Evolutionary conservation across 1,284 basidiomycete species (phyloP).

Genomic region (Marasmius sp.): DNA sequence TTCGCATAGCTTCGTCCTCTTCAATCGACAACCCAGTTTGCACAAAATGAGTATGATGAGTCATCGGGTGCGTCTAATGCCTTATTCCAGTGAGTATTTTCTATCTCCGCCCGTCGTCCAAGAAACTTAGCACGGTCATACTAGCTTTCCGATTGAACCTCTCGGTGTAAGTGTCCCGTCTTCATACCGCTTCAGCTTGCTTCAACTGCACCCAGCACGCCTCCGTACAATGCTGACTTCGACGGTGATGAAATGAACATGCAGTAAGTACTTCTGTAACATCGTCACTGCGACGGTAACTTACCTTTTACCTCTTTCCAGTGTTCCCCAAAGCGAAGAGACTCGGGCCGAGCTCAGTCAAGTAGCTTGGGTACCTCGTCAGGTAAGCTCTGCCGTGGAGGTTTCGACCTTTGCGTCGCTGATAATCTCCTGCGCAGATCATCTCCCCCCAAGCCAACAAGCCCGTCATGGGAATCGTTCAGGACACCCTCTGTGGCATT

Average conservation of each 20-base stretch:
- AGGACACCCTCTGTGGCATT: conserved; percentile 97
- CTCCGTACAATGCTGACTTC: conserved; percentile 96
- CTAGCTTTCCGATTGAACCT: conserved; percentile 94
- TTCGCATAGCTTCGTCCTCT: conserved; percentile 78
- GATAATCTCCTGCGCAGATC: conserved; percentile 49
- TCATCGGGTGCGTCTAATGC: conserved; percentile 97
- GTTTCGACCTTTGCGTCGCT: not conserved
- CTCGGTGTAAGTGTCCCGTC: conserved; percentile 74
- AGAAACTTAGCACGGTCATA: conserved; percentile 8
- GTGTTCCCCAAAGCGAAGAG: conserved; percentile 97
- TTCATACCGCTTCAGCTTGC: conserved; percentile 11
- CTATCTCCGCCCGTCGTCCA: not conserved
- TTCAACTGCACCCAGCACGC: conserved; percentile 53
- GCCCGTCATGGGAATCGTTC: conserved; percentile 99
- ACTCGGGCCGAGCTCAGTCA: conserved; percentile 98
- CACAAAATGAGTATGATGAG: conserved; percentile 99
- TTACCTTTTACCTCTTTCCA: conserved; percentile 28
- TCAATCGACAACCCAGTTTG: conserved; percentile 97
- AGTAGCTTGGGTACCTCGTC: conserved; percentile 98
- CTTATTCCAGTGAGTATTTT: conserved; percentile 87
- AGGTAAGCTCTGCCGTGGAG: conserved; percentile 49
- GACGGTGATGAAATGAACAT: conserved; percentile 99
- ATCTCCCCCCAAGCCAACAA: conserved; percentile 99
- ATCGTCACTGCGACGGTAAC: conserved; percentile 6
- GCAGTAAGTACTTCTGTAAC: conserved; percentile 66